Evolutionary conservation across 371 early-diverging fungal species (phyloP), one percentile per base, ranked within the genome.

Genomic region (Mortierella sp.): DNA sequence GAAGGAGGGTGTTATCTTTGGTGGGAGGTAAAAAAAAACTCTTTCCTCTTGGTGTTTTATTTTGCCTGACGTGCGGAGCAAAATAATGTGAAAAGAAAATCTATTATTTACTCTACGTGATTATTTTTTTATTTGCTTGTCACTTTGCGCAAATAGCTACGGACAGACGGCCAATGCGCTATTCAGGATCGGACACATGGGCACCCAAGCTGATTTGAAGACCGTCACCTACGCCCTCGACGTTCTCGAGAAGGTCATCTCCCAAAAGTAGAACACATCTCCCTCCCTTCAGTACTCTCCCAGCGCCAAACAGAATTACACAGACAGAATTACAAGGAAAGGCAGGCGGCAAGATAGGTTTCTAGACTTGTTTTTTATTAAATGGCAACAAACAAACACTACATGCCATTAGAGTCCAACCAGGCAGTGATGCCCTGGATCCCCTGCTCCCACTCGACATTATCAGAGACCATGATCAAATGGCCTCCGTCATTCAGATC

Each of bases 171-270:
- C 78, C 40, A 85, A 85, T 28, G 79, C 81, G 13, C 44, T 85
- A 8, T 85, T 85, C 74, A 78, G 86, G 43, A 53, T 85, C 34
- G 86, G 86, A 19, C 86, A 85, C n/a, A 85, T 85, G 86, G 86
- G 86, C 26, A 46, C 86, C 13, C 86, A 85, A 34, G 79, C 81
- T 0, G 79, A 81, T 40, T 10, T 81, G 28, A 64, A 70, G 26
- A 85, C 70, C 11, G 77, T 81, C 34, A 21, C 43, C 6, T 79
- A 81, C 44, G 81, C 86, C 3, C 48, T 85, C 53, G 81, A 85
- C 57, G 79, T 73, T 9, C 50, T 85, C 26, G 86, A 85, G 75
- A 73, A 57, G 46, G 51, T 71, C 54, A 44, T 85, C 44, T 31
- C 21, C 8, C 48, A 78, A 5, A n/a, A 69, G n/a, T 76, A 69